phyloP scores from a whole-genome alignment of 768 basidiomycete species.

The Lactarius hatsudake region DNA sequence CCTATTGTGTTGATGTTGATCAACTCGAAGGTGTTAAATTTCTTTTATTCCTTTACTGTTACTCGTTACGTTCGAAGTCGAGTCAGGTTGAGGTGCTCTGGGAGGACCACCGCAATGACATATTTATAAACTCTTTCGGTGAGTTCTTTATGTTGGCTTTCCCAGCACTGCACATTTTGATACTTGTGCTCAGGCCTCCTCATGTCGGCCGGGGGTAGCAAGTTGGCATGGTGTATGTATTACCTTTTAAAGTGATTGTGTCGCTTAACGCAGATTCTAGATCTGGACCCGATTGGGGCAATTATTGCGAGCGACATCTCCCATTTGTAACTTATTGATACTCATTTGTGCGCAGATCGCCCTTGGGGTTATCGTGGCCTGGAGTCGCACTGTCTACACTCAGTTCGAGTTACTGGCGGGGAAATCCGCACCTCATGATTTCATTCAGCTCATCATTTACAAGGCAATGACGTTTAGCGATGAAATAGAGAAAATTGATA shows the following conservation, averaged over 20 bases:
- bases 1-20: slow-evolving; percentile 14
- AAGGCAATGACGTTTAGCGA: slow-evolving; percentile 87
- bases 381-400: slow-evolving; percentile 69
- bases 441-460: slow-evolving; percentile 88
- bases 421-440: slow-evolving; percentile 88
- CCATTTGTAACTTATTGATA: background rate
- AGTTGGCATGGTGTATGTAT: slow-evolving; percentile 72
- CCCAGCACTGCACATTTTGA: background rate
- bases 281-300: slow-evolving; percentile 76
- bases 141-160: slow-evolving; percentile 25
- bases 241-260: slow-evolving; percentile 6
- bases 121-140: slow-evolving; percentile 84
- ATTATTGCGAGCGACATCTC: slow-evolving; percentile 52
- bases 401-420: slow-evolving; percentile 90
- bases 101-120: slow-evolving; percentile 95
- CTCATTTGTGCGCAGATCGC: slow-evolving; percentile 55
- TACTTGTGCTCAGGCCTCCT: slow-evolving; percentile 54
- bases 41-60: slow-evolving; percentile 84
- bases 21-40: slow-evolving; percentile 70
- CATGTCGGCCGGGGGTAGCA: slow-evolving; percentile 81
- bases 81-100: slow-evolving; percentile 94
- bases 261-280: slow-evolving; percentile 35
- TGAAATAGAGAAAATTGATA: slow-evolving; percentile 85
- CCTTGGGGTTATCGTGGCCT: slow-evolving; percentile 73
- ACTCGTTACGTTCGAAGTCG: slow-evolving; percentile 69